A percentile compares a stretch with the other conserved stretches of the same genome.
Evolutionary conservation across 345 rosid genomes (phyloP).

Genomic region (Raphanus sativus): DNA sequence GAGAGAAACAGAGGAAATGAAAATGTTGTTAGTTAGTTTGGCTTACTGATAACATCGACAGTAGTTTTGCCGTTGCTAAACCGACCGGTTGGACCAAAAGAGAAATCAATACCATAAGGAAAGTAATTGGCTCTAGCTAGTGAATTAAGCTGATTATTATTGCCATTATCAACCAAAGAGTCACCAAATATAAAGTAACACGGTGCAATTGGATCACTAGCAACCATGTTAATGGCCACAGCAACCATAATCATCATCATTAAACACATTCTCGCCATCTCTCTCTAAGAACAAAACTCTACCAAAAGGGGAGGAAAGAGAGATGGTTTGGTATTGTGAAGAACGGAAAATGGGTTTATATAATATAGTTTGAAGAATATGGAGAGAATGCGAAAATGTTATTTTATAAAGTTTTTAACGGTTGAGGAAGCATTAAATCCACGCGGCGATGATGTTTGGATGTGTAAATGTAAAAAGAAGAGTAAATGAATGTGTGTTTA

Average conservation of each 20-base stretch:
- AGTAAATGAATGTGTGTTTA: constrained; percentile 28
- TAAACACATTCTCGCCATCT: constrained; percentile 27
- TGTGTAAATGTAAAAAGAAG: constrained; percentile 23
- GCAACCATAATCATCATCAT: constrained; percentile 29
- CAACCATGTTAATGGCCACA: constrained; percentile 25
- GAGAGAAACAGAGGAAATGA: not conserved
- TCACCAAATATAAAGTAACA: constrained; percentile 89
- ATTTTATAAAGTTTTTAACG: not conserved
- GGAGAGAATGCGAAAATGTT: constrained; percentile 23
- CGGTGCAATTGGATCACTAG: constrained; percentile 62
- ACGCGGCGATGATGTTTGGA: constrained; percentile 32
- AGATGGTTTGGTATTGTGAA: constrained; percentile 10
- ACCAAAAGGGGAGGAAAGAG: not conserved
- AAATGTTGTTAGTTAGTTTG: not conserved
- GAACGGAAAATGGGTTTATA: constrained; percentile 24
- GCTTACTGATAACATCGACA: constrained; percentile 67
- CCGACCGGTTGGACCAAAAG: constrained; percentile 74
- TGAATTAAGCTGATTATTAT: constrained; percentile 66
- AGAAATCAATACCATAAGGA: constrained; percentile 88
- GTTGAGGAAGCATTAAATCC: constrained; percentile 38
- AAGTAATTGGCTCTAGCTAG: constrained; percentile 75
- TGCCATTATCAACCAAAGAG: constrained; percentile 87
- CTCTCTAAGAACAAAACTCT: constrained; percentile 8
- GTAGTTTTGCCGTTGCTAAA: constrained; percentile 79
- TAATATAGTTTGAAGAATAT: constrained; percentile 24